These are phyloP conservation scores for Trichoderma parareesei DNA, from an alignment of 495 filamentous ascomycete species.

Conservation along the genomic window DNA sequence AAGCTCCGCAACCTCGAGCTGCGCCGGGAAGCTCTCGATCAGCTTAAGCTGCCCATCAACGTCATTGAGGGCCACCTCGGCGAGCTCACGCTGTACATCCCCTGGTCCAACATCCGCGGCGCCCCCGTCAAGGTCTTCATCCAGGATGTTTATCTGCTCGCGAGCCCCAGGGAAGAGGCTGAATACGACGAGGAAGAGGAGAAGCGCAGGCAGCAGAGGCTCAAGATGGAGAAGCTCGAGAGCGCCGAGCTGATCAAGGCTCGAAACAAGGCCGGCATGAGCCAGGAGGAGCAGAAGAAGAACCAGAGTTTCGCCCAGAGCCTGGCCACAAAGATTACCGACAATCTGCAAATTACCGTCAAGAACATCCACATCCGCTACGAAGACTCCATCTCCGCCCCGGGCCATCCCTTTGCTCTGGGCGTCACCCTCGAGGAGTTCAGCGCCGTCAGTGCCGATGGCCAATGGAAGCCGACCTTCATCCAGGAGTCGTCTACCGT, in stretches of 20 bases:
- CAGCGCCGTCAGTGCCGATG: constrained; percentile 91
- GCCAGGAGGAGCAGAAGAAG: constrained; percentile 85
- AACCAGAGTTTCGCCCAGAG: constrained; percentile 95
- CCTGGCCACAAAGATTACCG: constrained; percentile 88
- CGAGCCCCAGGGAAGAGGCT: constrained; percentile 86
- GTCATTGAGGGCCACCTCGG: constrained; percentile 93
- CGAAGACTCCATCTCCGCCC: constrained; percentile 92
- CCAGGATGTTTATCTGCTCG: constrained; percentile 91
- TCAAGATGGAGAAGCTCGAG: constrained; percentile 97
- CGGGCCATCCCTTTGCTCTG: constrained; percentile 88
- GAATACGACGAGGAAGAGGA: constrained; percentile 93
- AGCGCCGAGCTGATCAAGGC: constrained; percentile 92
- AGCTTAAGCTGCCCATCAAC: constrained; percentile 90
- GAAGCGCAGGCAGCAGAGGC: constrained; percentile 63
- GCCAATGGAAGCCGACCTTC: constrained; percentile 87
- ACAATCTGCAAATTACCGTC: constrained; percentile 93
- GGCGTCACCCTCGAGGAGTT: constrained; percentile 90
- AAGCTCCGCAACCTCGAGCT: constrained; percentile 87
- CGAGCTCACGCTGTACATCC: constrained; percentile 80
- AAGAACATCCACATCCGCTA: constrained; percentile 98
- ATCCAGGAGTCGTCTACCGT: constrained; percentile 74
- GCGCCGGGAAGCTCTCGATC: constrained; percentile 88
- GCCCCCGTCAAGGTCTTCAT: constrained; percentile 92
- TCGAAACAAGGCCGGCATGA: constrained; percentile 84
- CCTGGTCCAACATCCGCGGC: constrained; percentile 91